Evolutionary conservation across 306 rosid species (phyloP).

Genomic region (Crataegus laevigata): DNA sequence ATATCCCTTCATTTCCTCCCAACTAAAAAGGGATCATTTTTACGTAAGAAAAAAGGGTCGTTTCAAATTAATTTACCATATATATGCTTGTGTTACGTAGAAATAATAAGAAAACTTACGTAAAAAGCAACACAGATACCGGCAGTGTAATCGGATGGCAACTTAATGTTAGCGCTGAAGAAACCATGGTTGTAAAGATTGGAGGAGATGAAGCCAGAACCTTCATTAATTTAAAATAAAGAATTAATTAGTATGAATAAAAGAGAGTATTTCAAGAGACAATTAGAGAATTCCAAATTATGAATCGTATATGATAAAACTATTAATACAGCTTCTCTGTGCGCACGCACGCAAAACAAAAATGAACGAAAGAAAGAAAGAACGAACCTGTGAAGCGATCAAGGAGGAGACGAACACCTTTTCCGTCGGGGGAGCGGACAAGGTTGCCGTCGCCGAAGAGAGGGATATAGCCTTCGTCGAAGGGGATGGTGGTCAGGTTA

Average conservation of each 20-base stretch:
- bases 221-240: slow-evolving; percentile 19
- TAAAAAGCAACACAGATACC: slow-evolving; percentile 87
- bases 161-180: slow-evolving; percentile 81
- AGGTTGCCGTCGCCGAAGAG: slow-evolving; percentile 77
- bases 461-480: slow-evolving; percentile 53
- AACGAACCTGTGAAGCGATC: slow-evolving; percentile 76
- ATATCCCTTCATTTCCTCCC: neutral
- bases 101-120: slow-evolving; percentile 32
- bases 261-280: too few species aligned
- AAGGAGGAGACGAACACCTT: slow-evolving; percentile 75
- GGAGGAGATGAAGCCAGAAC: slow-evolving; percentile 89
- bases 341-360: neutral
- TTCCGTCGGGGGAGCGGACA: slow-evolving; percentile 71
- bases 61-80: too few species aligned
- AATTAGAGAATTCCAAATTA: too few species aligned
- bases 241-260: neutral
- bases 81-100: too few species aligned
- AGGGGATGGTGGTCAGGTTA: slow-evolving; percentile 58
- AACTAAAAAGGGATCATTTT: neutral
- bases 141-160: slow-evolving; percentile 85
- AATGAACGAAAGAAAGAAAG: neutral
- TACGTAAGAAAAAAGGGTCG: neutral
- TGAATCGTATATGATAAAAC: too few species aligned
- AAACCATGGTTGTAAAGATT: slow-evolving; percentile 75
- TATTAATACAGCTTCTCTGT: too few species aligned